These are phyloP conservation scores for Nicotiana knightiana DNA, from an alignment of 257 asterid species.

Conservation along the genomic window DNA sequence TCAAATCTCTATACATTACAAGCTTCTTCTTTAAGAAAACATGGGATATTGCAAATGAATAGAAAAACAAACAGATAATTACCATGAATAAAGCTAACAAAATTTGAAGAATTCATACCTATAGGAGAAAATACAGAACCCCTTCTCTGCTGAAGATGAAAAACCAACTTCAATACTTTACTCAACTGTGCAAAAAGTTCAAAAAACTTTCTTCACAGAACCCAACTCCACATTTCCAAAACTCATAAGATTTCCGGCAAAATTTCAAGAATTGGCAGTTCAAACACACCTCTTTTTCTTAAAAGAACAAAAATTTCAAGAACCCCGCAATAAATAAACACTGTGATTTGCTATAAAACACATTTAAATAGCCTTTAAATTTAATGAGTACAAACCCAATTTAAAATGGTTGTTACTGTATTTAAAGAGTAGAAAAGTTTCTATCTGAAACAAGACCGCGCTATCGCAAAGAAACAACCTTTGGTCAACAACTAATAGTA, in stretches of 20 bases:
- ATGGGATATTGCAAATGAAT: not conserved
- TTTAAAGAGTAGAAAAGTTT: no score
- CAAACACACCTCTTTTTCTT: not conserved
- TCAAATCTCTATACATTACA: not conserved
- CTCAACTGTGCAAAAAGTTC: not conserved
- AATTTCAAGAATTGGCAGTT: not conserved
- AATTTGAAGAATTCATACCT: conserved; percentile 1
- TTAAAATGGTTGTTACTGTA: no score
- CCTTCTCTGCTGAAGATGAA: not conserved
- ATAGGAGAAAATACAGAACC: not conserved
- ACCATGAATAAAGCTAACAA: not conserved
- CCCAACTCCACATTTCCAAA: not conserved
- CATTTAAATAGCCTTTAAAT: no score
- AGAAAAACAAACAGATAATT: not conserved
- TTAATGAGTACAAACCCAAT: not conserved
- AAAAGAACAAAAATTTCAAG: not conserved
- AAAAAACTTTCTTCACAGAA: not conserved
- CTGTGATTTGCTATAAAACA: not conserved
- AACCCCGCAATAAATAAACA: not conserved
- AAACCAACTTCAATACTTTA: not conserved
- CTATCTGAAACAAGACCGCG: no score
- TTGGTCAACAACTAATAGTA: not conserved
- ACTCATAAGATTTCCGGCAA: not conserved
- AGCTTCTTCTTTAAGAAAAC: not conserved
- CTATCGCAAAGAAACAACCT: no score